Evolutionary conservation across 2,329 filamentous ascomycete species (phyloP).

Genomic region (Alternaria gaisen): DNA sequence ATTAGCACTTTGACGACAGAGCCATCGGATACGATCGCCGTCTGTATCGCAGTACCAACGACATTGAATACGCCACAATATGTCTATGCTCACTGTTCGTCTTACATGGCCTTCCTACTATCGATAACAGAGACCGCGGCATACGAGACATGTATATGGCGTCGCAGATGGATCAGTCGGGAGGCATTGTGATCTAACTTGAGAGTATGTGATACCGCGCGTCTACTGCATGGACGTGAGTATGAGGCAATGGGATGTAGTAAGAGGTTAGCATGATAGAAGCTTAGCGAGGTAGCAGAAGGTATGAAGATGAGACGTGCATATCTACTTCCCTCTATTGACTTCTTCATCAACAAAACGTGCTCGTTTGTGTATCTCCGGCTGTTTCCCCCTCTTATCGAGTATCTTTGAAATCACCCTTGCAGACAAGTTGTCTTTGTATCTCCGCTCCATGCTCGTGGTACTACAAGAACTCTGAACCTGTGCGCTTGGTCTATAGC

Average conservation of each 20-base stretch:
- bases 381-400: too few relatives aligned
- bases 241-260: background rate
- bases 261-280: background rate
- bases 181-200: background rate
- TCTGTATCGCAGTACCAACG: background rate
- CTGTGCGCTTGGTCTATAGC: too few relatives aligned
- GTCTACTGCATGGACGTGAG: background rate
- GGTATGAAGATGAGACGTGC: background rate
- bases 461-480: too few relatives aligned
- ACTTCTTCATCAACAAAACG: too few relatives aligned
- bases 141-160: background rate
- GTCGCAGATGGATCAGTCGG: too few relatives aligned
- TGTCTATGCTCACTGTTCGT: background rate
- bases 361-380: too few relatives aligned
- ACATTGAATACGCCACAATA: background rate
- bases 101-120: slow-evolving; percentile 2
- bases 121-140: background rate
- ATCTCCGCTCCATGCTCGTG: too few relatives aligned
- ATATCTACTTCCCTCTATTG: background rate
- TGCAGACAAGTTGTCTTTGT: too few relatives aligned
- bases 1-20: background rate
- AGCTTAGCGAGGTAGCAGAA: background rate
- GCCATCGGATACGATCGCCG: background rate
- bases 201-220: background rate
- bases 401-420: too few relatives aligned